A percentile compares a stretch with the other conserved stretches of the same genome.
Conservation (phyloP, 768 basidiomycete genomes). For the Termitomyces sp. region DNA sequence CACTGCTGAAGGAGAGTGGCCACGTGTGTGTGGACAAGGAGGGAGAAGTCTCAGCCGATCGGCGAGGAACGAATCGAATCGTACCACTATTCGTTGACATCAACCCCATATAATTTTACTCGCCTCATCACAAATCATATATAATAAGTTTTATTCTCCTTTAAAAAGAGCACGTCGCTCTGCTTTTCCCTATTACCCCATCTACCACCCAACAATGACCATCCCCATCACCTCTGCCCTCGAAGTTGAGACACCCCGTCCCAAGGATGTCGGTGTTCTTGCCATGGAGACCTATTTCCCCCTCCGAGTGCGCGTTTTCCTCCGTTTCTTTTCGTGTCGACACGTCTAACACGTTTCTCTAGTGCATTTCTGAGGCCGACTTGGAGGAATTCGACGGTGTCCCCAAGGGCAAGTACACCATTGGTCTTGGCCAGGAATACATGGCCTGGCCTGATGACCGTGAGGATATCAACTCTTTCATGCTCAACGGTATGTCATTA, state of each 20-base stretch:
- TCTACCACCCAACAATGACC: conserved; percentile 26
- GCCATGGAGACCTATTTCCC: conserved; percentile 95
- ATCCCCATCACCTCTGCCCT: conserved; percentile 29
- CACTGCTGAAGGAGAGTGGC: not conserved
- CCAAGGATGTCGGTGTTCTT: conserved; percentile 92
- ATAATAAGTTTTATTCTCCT: conserved; percentile 19
- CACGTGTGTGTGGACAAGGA: not conserved
- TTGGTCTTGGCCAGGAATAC: conserved; percentile 94
- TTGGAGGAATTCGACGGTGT: conserved; percentile 95
- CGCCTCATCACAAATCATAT: conserved; percentile 27
- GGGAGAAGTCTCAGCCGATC: conserved; percentile 7
- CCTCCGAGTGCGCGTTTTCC: conserved; percentile 54
- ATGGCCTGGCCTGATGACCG: conserved; percentile 99
- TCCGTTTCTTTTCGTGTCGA: not conserved
- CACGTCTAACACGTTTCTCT: conserved; percentile 9
- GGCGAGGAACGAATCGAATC: conserved; percentile 28
- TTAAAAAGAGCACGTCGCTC: conserved; percentile 8
- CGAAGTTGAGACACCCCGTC: conserved; percentile 49
- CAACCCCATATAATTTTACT: conserved; percentile 30
- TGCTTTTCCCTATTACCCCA: not conserved
- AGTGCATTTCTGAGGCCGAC: conserved; percentile 96
- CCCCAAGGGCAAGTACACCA: conserved; percentile 95
- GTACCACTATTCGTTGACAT: conserved; percentile 39
- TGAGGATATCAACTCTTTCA: conserved; percentile 98
- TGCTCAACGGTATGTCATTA: conserved; percentile 71